Conservation (phyloP, 106 monocot genomes). For the Phalaenopsis equestris region DNA sequence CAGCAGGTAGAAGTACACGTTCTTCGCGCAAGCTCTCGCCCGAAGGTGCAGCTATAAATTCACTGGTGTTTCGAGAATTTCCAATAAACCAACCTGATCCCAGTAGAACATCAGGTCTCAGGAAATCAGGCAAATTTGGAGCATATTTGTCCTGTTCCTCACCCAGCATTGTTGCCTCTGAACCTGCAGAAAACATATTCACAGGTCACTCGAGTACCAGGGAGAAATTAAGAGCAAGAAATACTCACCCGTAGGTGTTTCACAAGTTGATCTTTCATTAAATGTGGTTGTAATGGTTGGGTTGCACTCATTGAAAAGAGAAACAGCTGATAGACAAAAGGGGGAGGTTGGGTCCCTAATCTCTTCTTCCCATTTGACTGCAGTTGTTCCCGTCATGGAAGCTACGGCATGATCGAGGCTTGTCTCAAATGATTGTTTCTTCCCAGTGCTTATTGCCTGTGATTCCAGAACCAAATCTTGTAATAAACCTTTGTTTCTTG, state of each 20-base stretch:
- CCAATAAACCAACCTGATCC: conserved; percentile 7
- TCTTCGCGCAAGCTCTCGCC: background rate
- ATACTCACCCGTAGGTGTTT: conserved; percentile 20
- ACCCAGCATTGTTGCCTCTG: background rate
- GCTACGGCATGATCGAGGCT: conserved; percentile 17
- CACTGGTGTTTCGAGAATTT: background rate
- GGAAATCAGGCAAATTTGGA: conserved; percentile 8
- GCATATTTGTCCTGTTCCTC: background rate
- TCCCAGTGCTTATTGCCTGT: conserved; percentile 5
- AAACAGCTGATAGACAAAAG: conserved; percentile 17
- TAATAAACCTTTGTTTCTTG: conserved; percentile 3
- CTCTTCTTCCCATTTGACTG: conserved; percentile 17
- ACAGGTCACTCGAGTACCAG: background rate
- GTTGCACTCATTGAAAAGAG: conserved; percentile 24
- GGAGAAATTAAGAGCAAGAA: background rate
- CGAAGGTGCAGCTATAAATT: conserved; percentile 11
- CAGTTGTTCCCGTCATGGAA: background rate
- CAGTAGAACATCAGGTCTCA: conserved; percentile 25
- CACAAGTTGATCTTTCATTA: conserved; percentile 7
- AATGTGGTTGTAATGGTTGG: conserved; percentile 22
- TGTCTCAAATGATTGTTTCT: conserved; percentile 17
- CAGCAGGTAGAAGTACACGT: background rate
- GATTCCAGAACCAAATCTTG: conserved; percentile 6
- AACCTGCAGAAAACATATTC: conserved; percentile 5
- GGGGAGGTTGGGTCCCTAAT: conserved; percentile 18